Percentiles rank a stretch among this genome's conserved stretches.
Conservation (phyloP, 2,329 filamentous ascomycete species). For the Pestalotiopsis sp. region DNA sequence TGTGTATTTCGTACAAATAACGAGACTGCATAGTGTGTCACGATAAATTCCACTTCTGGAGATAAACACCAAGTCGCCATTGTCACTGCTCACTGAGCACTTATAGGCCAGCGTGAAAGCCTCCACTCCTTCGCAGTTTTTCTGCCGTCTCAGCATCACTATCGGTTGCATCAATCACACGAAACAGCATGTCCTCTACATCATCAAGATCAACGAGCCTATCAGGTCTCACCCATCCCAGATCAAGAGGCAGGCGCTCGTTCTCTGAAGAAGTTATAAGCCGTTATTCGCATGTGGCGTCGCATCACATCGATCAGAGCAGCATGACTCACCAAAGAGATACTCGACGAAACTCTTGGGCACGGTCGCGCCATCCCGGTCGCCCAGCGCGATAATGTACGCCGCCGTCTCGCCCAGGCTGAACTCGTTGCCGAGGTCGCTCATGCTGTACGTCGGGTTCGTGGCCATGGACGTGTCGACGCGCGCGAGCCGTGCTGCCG, state of each 20-base stretch:
- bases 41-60: no score
- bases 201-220: background rate
- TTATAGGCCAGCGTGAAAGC: background rate
- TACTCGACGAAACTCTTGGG: slow-evolving; percentile 4
- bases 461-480: slow-evolving; percentile 21
- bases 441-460: slow-evolving; percentile 19
- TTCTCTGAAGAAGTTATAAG: background rate
- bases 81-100: background rate
- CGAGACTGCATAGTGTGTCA: no score
- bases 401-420: slow-evolving; percentile 2
- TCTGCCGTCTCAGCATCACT: background rate
- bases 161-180: background rate
- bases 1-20: no score
- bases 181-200: background rate
- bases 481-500: slow-evolving; percentile 20
- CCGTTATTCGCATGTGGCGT: no score
- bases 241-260: slow-evolving; percentile 4
- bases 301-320: background rate
- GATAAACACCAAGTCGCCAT: background rate
- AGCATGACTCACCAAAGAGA: slow-evolving; percentile 5
- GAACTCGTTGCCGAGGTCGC: background rate
- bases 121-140: background rate
- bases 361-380: background rate
- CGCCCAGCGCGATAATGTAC: slow-evolving; percentile 1
- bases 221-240: slow-evolving; percentile 3